Base-by-base conservation (phyloP, 352 stramenopile genomes). In the Pythium sp. region DNA sequence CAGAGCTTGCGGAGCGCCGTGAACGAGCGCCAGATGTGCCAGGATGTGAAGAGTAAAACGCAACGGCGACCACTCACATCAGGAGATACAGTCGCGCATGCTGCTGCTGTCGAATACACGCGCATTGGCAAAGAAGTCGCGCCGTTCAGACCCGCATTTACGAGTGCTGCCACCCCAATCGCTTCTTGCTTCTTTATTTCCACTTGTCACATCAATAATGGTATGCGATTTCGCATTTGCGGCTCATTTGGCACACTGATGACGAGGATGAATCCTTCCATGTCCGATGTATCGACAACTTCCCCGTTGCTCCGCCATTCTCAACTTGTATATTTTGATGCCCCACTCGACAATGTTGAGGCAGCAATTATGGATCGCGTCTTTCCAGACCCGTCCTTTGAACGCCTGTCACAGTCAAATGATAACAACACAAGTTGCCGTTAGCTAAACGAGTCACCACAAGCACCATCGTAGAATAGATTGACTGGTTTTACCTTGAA, bases 321-420 rank as follows among this genome's bases (percentile, higher is more conserved):
- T 73, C 20, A 84, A 74, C 58, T 93, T 94, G 75, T 94, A 94
- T 34, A 93, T 51, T 65, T 94, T 93, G 65, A 91, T 81, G 14
- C 71, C 86, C 1, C 84, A 91, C 67, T 92, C 83, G 30, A 94
- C 82, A 61, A 93, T 81, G 64, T 89, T 92, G 24, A 92, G 74
- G 53, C 86, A 94, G 65, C 86, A 94, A 41, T 92, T 91, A 67
- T 91, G 78, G 62, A 94, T 89, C 30, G 80, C 84, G 11, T 92
- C 83, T 63, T 90, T 88, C 84, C 86, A 94, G 49, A 93, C 78
- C 26, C 75, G 74, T 0, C 84, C 81, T 2, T 72, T 75, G 43
- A 94, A 94, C 20, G 76, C 84, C 86, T 93, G 59, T 9, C 5
- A n/a, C 24, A 34, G 30, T 38, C 47, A 66, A 18, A 32, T 26